Conservation (phyloP, 129 eudicot genomes). For the sunflower (Helianthus annuus) region HanXRQr2.0-SUNRISE NC_035440.2:152532043-152532542, state of each 20-base stretch:
- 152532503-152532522: conserved; percentile 72
- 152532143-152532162: conserved; percentile 30
- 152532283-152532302: conserved; percentile 34
- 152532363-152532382: conserved; percentile 48
- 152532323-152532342: conserved; percentile 20
- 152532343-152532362: conserved; percentile 34
- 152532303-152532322: conserved; percentile 22
- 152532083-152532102: conserved; percentile 29
- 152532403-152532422: conserved; percentile 2
- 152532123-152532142: not conserved
- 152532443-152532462: not conserved
- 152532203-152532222: conserved; percentile 64
- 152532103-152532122: not conserved
- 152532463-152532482: not conserved
- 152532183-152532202: conserved; percentile 51
- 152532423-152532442: not conserved
- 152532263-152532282: conserved; percentile 33
- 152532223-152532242: conserved; percentile 42
- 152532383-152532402: conserved; percentile 70
- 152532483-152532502: conserved; percentile 76
- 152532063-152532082: conserved; percentile 25
- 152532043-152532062: conserved; percentile 34
- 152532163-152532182: conserved; percentile 45
- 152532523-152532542: conserved; percentile 98
- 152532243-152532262: conserved; percentile 35